Base-by-base conservation (phyloP, 768 basidiomycete genomes). In the Tylopilus intermedius region DNA sequence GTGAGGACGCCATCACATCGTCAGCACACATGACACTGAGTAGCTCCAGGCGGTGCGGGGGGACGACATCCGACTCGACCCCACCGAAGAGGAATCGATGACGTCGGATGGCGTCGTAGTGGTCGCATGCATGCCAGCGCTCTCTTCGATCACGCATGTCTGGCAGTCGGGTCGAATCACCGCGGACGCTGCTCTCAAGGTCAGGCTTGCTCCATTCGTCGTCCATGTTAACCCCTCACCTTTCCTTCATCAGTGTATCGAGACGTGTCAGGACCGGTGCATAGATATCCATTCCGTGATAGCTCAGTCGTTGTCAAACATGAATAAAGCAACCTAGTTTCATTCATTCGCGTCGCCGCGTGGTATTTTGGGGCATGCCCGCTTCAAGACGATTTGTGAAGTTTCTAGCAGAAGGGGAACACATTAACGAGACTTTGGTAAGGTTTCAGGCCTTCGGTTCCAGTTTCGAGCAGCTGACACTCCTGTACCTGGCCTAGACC, bases 91-190 rank as follows among this genome's bases (percentile, higher is more conserved):
- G 39, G 94, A 97, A 65, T 75, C 77, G 0, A 67, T 64, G 26
- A 56, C 58, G 3, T 79, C 88, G 3, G 72, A 74, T 11, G 87
- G 88, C 0, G 82, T 79, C n/a, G 56, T 97, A n/a, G 78, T 88
- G 1, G 65, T 94, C 14, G 82, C 93, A 0, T 87, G 85, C 53
- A 83, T 99, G 76, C 95, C 96, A 51, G 94, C 95, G 2, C 74
- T 97, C 30, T 82, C 81, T 29, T 86, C 80, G 7, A 72, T 94
- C 10, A 94, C 93, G 1, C 90, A 81, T 65, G 55, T 94, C n/a
- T 92, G 90, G 87, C 84, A 94, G 67, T 81, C 83, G 5, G 94
- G 94, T 8, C 73, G 76, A 56, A 77, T 88, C 69, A 74, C 72
- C 2, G 65, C 80, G 0, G 72, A 74, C 8, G 73, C 86, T 52